Percentiles rank a stretch among this genome's conserved stretches.
Conservation (phyloP, 768 basidiomycete species). For the Clitopilus passeckerianus region DNA sequence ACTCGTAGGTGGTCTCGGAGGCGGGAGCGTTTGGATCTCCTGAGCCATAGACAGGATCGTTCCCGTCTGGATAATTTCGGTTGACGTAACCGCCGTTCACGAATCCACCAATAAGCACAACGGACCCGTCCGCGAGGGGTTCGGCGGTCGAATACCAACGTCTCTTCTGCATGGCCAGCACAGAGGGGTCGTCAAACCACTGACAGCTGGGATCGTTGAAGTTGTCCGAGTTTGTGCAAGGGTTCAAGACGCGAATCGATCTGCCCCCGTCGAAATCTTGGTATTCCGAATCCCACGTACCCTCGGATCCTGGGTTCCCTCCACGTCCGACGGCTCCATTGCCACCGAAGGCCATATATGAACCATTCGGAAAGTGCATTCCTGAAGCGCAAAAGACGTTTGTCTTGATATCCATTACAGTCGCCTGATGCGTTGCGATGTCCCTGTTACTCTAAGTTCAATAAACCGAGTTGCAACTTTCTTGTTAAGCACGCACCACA, state of each 20-base stretch:
- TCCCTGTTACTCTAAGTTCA: constrained; percentile 37
- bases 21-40: constrained; percentile 53
- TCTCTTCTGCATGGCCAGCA: constrained; percentile 63
- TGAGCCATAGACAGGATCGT: constrained; percentile 56
- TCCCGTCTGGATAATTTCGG: constrained; percentile 60
- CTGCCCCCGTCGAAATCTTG: constrained; percentile 78
- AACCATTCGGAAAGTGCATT: constrained; percentile 77
- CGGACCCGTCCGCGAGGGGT: constrained; percentile 66
- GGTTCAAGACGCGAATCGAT: constrained; percentile 77
- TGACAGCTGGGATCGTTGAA: constrained; percentile 48
- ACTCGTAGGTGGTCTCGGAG: constrained; percentile 81
- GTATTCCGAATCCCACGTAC: constrained; percentile 59
- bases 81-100: constrained; percentile 77
- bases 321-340: constrained; percentile 70
- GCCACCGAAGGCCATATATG: constrained; percentile 71
- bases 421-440: constrained; percentile 48
- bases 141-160: constrained; percentile 83
- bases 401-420: constrained; percentile 65
- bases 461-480: background rate
- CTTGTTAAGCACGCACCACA: constrained; percentile 15
- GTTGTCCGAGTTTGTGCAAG: constrained; percentile 53
- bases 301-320: constrained; percentile 46
- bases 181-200: constrained; percentile 66
- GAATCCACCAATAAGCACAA: constrained; percentile 81
- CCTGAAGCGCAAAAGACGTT: constrained; percentile 83